A percentile compares a stretch with the other conserved stretches of the same genome.
phyloP scores from a whole-genome alignment of 495 filamentous ascomycete genomes.

The Annulohypoxylon nitens region DNA sequence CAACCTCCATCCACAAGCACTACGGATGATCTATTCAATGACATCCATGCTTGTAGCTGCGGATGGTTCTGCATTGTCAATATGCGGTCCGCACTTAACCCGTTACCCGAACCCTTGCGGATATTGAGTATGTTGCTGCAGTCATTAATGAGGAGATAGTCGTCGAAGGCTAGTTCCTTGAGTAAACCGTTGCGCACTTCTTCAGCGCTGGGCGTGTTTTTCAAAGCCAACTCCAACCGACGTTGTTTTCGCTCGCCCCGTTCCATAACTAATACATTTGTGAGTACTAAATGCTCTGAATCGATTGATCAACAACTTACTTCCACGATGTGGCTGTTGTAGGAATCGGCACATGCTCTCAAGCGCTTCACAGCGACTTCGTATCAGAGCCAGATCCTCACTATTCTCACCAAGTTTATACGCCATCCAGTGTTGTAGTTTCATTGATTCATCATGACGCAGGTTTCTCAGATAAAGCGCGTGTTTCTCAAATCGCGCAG shows the following conservation, averaged over 20 bases:
- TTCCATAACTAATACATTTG: constrained; percentile 1
- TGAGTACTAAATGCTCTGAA: not conserved
- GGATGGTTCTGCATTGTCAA: not conserved
- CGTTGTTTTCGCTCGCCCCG: not conserved
- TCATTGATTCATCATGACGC: constrained; percentile 6
- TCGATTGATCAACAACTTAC: not conserved
- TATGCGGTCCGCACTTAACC: not conserved
- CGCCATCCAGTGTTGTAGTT: constrained; percentile 15
- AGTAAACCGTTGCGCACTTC: not conserved
- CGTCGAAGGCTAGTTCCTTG: not conserved
- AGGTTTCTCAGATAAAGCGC: not conserved
- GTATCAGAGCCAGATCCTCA: not conserved
- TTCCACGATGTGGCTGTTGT: not conserved
- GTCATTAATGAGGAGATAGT: constrained; percentile 2
- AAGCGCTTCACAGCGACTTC: not conserved
- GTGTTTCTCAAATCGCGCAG: constrained; percentile 24
- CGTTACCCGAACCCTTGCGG: not conserved
- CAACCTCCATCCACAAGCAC: constrained; percentile 17
- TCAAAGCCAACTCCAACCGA: not conserved
- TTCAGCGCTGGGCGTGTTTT: not conserved
- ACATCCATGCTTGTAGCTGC: constrained; percentile 23
- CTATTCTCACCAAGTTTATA: not conserved
- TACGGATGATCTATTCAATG: constrained; percentile 11
- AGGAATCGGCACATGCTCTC: constrained; percentile 1
- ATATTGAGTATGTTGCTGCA: not conserved